These are phyloP conservation scores for Phytopythium kandeliae DNA, from an alignment of 352 stramenopile genomes.

Conservation along the genomic window DNA sequence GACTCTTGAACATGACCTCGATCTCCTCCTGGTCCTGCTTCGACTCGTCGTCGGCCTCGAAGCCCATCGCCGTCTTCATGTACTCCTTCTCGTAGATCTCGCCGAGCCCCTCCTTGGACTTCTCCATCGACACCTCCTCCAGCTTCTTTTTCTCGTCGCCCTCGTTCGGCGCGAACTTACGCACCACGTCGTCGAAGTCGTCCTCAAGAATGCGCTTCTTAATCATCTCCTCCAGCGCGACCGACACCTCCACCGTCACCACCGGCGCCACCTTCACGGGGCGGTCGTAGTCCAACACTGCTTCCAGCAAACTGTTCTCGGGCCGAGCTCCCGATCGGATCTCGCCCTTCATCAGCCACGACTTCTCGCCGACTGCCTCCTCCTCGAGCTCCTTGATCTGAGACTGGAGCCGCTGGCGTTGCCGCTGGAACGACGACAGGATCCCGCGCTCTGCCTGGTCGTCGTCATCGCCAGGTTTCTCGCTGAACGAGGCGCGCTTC, in stretches of 20 bases:
- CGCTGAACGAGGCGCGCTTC: slow-evolving; percentile 35
- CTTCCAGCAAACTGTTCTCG: slow-evolving; percentile 92
- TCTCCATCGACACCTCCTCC: slow-evolving; percentile 92
- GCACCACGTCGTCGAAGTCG: slow-evolving; percentile 93
- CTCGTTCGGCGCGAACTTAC: slow-evolving; percentile 81
- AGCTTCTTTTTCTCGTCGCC: slow-evolving; percentile 80
- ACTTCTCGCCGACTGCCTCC: slow-evolving; percentile 90
- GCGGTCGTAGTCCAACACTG: slow-evolving; percentile 91
- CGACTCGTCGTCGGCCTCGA: slow-evolving; percentile 89
- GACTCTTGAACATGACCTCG: slow-evolving; percentile 91
- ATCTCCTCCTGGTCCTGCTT: slow-evolving; percentile 94
- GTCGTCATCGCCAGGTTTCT: slow-evolving; percentile 59
- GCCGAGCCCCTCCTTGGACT: slow-evolving; percentile 86
- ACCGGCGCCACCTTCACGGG: slow-evolving; percentile 89
- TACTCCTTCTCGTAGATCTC: slow-evolving; percentile 96
- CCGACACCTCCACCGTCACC: slow-evolving; percentile 91
- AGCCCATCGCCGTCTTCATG: slow-evolving; percentile 92
- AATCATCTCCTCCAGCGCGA: slow-evolving; percentile 92
- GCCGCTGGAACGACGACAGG: slow-evolving; percentile 73
- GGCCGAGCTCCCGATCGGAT: slow-evolving; percentile 79
- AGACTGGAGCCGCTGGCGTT: slow-evolving; percentile 57
- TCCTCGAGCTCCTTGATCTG: slow-evolving; percentile 87
- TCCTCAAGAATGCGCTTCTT: slow-evolving; percentile 94
- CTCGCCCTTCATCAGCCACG: slow-evolving; percentile 92
- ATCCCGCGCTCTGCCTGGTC: slow-evolving; percentile 74